Percentiles rank a stretch among this genome's conserved stretches.
Conservation (phyloP, 805 yeast species). For the Ogataea thermomethanolica region DNA sequence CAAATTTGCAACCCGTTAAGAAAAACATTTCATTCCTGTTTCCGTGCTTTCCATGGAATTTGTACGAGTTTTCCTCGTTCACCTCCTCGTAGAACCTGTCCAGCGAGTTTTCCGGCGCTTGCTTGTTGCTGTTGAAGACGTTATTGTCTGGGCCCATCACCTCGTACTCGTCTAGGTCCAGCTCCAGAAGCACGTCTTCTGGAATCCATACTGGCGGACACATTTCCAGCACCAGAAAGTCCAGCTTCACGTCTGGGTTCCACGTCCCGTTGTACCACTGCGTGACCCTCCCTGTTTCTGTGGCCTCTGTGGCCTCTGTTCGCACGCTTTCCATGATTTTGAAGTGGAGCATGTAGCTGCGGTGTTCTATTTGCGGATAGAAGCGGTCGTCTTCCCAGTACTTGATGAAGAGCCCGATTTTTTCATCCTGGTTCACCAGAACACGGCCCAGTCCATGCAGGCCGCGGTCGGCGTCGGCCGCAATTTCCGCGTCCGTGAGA, state of each 20-base stretch:
- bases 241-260: conserved; percentile 21
- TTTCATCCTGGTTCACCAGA: conserved; percentile 26
- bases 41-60: neutral
- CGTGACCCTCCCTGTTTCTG: conserved; percentile 10
- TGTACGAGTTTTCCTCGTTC: conserved; percentile 11
- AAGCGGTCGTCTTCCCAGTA: conserved; percentile 33
- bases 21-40: conserved; percentile 14
- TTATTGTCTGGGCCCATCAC: conserved; percentile 25
- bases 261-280: conserved; percentile 30
- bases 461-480: conserved; percentile 6
- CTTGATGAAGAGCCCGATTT: conserved; percentile 33
- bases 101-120: conserved; percentile 5
- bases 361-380: conserved; percentile 20
- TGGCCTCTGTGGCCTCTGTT: conserved; percentile 19
- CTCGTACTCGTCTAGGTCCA: conserved; percentile 24
- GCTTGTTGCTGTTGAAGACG: conserved; percentile 16
- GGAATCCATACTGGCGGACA: conserved; percentile 35
- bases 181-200: conserved; percentile 25
- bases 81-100: conserved; percentile 21
- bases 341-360: conserved; percentile 30
- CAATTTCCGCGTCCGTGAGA: conserved; percentile 13
- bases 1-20: conserved; percentile 29
- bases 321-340: conserved; percentile 28
- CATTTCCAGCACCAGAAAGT: conserved; percentile 27
- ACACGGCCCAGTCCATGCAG: conserved; percentile 28